phyloP scores from a whole-genome alignment of 805 yeast genomes.

The Lipomyces yamadae region DNA sequence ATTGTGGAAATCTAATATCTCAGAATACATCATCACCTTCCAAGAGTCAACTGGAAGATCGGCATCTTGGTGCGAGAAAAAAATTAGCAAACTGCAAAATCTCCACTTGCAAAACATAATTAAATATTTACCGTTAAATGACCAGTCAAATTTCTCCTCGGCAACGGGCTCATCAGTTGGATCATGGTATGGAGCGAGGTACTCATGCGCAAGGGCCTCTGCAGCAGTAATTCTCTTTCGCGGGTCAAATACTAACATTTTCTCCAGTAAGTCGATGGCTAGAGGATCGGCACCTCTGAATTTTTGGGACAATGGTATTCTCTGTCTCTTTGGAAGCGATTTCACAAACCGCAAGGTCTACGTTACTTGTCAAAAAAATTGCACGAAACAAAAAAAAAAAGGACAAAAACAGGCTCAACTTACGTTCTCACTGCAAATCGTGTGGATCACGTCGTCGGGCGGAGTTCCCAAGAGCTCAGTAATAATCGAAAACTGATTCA shows the following conservation, averaged over 20 bases:
- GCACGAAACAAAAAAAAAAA: neutral
- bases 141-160: conserved; percentile 93
- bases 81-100: conserved; percentile 4
- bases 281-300: conserved; percentile 72
- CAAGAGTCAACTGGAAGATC: conserved; percentile 97
- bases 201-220: conserved; percentile 86
- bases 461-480: conserved; percentile 97
- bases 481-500: conserved; percentile 95
- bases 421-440: conserved; percentile 88
- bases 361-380: neutral
- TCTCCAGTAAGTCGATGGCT: conserved; percentile 84
- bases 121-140: conserved; percentile 67
- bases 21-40: conserved; percentile 99
- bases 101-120: neutral
- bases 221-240: conserved; percentile 91
- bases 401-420: neutral
- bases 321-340: conserved; percentile 89
- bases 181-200: conserved; percentile 93
- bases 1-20: conserved; percentile 93
- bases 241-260: conserved; percentile 95
- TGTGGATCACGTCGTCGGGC: conserved; percentile 92
- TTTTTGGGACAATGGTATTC: conserved; percentile 83
- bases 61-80: conserved; percentile 54
- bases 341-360: conserved; percentile 86
- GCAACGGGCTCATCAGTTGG: conserved; percentile 97